Conservation (phyloP, 495 filamentous ascomycete species). For the Tuber borchii region DNA sequence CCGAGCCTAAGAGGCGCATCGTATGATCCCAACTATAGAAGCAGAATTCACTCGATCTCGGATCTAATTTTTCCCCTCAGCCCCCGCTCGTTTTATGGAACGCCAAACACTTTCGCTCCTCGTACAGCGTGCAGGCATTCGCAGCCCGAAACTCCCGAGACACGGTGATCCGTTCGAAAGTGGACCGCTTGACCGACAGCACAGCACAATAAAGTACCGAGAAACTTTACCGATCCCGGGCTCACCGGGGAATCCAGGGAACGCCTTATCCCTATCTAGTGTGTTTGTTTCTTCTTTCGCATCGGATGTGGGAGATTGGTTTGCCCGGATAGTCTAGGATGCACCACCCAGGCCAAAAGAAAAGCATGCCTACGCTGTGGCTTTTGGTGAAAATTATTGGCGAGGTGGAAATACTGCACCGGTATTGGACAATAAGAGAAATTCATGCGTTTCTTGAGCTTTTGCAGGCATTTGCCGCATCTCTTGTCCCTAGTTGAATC, state of each 20-base stretch:
- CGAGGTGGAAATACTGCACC: background rate
- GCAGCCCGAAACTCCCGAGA: background rate
- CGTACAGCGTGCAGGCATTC: background rate
- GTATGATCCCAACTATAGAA: background rate
- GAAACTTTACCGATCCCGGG: background rate
- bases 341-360: background rate
- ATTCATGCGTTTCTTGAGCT: background rate
- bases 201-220: background rate
- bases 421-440: background rate
- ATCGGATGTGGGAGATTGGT: background rate
- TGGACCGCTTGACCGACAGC: background rate
- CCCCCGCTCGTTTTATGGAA: background rate
- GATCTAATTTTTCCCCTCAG: background rate
- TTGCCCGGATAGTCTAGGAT: background rate
- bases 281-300: background rate
- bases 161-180: background rate
- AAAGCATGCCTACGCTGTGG: background rate
- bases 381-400: background rate
- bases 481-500: background rate
- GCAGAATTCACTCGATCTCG: background rate
- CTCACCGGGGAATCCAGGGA: background rate
- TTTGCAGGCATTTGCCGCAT: background rate
- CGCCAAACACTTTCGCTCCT: background rate
- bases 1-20: background rate
- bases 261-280: slow-evolving; percentile 1